These are phyloP conservation scores for Epichloe sp. DNA, from an alignment of 2,329 filamentous ascomycete species.

Conservation along the genomic window DNA sequence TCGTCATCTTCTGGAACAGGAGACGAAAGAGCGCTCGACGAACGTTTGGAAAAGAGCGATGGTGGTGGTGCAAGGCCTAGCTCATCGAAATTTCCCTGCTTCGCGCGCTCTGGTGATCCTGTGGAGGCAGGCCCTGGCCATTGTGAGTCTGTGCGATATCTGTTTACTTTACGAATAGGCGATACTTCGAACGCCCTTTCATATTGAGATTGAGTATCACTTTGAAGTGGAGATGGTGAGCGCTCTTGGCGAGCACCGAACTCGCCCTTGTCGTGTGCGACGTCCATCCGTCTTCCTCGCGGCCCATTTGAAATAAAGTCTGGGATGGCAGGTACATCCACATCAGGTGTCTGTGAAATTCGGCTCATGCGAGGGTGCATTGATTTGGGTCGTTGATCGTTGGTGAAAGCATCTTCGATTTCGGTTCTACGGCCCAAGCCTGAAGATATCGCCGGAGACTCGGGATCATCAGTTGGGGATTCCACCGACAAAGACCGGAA, in stretches of 20 bases:
- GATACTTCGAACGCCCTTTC: conserved; percentile 17
- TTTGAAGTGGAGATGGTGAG: conserved; percentile 41
- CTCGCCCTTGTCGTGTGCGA: conserved; percentile 25
- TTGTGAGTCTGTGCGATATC: conserved; percentile 23
- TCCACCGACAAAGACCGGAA: conserved; percentile 64
- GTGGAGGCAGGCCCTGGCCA: conserved; percentile 18
- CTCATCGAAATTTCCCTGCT: conserved; percentile 36
- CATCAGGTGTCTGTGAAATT: conserved; percentile 38
- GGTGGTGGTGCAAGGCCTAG: conserved; percentile 37
- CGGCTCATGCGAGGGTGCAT: conserved; percentile 65
- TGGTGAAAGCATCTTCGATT: conserved; percentile 40
- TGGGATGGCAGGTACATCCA: conserved; percentile 31
- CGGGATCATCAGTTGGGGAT: conserved; percentile 31
- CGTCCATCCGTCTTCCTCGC: conserved; percentile 27
- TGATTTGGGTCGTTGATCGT: conserved; percentile 51
- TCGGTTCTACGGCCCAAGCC: conserved; percentile 37
- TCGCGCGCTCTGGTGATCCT: conserved; percentile 32
- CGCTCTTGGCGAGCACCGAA: conserved; percentile 42
- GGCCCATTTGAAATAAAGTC: conserved; percentile 26
- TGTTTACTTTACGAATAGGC: conserved; percentile 20
- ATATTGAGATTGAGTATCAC: conserved; percentile 18
- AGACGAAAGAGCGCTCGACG: conserved; percentile 51
- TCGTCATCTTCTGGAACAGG: conserved; percentile 61
- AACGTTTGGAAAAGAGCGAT: conserved; percentile 34
- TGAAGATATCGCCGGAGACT: conserved; percentile 16